Base-by-base conservation (phyloP, 495 filamentous ascomycete species). In the Penicillium odoratum region DNA sequence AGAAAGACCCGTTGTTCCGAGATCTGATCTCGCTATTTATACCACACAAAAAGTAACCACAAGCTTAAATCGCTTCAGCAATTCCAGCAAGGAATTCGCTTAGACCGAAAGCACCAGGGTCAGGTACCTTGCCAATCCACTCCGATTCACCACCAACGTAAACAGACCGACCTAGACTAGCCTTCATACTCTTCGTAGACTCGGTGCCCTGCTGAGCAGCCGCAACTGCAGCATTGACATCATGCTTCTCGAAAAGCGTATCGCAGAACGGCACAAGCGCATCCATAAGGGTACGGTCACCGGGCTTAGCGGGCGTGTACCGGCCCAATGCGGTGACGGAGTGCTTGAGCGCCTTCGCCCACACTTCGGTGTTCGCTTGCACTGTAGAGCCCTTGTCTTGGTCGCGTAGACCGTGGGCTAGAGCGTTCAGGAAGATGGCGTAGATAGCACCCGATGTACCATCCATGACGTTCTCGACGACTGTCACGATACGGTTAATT, bases 361-460 rank as follows among this genome's bases (percentile, higher is more conserved):
- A 98, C 16, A 88, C 78, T 13, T 80, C 67, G 0, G 77, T 67
- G 0, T 76, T 80, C 40, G 83, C 75, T 5, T 82, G 67, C 8
- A 79, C 71, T 11, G 77, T 58, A 40, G 82, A 71, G 28, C 78
- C 73, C 43, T 69, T 59, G 62, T 80, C 70, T 51, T 88, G 81
- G 8, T 76, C 76, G 33, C 87, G 85, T 13, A 98, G 77, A 1
- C 87, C 85, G 57, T 88, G 85, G 18, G 89, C 87, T 2, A 98
- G 85, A 0, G 93, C 85, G 69, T 97, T 97, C 51, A 98, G 81
- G 80, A 97, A 98, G 61, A 98, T 98, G 38, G 92, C 90, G 70
- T 96, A 97, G 29, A 98, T 78, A 5, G 95, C 94, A 3, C 94
- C 94, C 0, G 92, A 96, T 10, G 94, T 98, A 48, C 94, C 94